phyloP scores from a whole-genome alignment of 129 eudicot species.

The Lactuca saligna region DNA sequence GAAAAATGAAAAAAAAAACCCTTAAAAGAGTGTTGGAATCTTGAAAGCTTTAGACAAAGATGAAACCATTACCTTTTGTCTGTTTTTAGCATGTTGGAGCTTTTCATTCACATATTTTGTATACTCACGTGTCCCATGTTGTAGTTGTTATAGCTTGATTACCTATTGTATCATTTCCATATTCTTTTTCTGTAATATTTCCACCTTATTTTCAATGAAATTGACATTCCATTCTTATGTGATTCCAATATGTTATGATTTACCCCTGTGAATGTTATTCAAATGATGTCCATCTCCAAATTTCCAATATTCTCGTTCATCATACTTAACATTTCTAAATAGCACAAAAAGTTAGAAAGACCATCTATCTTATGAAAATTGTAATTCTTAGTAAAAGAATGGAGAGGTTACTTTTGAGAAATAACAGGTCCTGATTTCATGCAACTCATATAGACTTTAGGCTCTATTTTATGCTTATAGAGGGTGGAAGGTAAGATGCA shows the following conservation, averaged over 20 bases:
- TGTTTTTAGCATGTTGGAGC: constrained; percentile 68
- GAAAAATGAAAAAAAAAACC: no score
- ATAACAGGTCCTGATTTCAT: no score
- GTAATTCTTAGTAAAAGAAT: no score
- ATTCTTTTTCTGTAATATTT: constrained; percentile 55
- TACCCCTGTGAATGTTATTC: constrained; percentile 73
- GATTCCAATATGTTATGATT: constrained; percentile 47
- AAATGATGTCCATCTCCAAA: constrained; percentile 72
- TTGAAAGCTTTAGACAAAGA: constrained; percentile 71
- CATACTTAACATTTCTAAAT: no score
- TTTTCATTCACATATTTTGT: constrained; percentile 57
- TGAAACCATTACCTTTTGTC: constrained; percentile 81
- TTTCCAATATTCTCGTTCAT: no score
- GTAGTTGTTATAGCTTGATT: constrained; percentile 61
- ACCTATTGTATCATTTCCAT: constrained; percentile 68
- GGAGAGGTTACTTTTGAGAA: no score
- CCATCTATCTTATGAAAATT: no score
- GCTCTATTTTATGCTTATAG: no score
- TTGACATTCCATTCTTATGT: constrained; percentile 34
- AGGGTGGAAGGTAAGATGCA: no score
- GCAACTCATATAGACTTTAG: no score
- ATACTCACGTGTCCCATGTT: constrained; percentile 51
- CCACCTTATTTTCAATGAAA: constrained; percentile 54
- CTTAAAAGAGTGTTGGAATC: constrained; percentile 47
- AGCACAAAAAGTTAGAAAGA: no score